Base-by-base conservation (phyloP, 1,139 yeast species). In the Blastobotrys apis region DNA sequence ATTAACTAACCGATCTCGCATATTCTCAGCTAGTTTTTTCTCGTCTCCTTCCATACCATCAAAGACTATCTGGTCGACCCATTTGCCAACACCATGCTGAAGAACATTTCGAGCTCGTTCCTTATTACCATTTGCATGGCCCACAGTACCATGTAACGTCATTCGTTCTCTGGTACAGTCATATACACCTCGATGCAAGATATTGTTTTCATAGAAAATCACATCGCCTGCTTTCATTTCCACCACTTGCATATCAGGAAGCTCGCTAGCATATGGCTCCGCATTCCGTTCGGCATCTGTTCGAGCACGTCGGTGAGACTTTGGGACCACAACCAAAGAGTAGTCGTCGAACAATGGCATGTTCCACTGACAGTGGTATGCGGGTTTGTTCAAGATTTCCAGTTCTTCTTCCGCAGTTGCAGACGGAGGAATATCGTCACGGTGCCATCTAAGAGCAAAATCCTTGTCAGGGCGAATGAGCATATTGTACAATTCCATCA, bases 401-500 rank as follows among this genome's bases (percentile, higher is more conserved):
- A 69, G 65, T 55, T 76, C 81, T 56, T 75, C 73, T 45, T 71
- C 75, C 1, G 67, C 67, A 3, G 72, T 60, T 4, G 64, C 77
- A 32, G 74, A 77, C 4, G 78, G 78, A 49, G 69, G 70, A 47
- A 76, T 73, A 51, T 73, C 71, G 56, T 76, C 81, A 38, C 81
- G 62, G 58, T 76, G 80, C 81, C 80, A 76, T 49, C 74, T 76
- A 54, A 76, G 67, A 9, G 72, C 80, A 55, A 76, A 76, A 57
- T 76, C 78, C 12, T 77, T 73, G 49, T 74, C 65, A 1, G 81
- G 81, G 51, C 75, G 75, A 53, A 75, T 75, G 50, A 76, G 68
- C 80, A 76, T 75, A 55, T 76, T 76, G 58, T 76, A 68, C 46
- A 76, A 65, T 53, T 75, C 80, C 79, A 76, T 74, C 6, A 70